phyloP scores from a whole-genome alignment of 192 early-diverging fungal genomes.

The Entrophospora sp. region DNA sequence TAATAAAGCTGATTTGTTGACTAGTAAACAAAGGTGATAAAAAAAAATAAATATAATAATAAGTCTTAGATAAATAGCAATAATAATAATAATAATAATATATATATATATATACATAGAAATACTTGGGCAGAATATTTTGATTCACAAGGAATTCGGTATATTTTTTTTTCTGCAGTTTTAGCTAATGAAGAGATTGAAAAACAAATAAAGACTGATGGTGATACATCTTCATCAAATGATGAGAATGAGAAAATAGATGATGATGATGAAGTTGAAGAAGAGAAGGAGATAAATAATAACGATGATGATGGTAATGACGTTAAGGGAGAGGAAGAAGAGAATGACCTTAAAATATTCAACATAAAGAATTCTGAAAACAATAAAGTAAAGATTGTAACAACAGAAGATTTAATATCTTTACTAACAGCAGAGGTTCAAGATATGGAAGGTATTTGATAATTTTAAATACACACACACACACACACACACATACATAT shows the following conservation, averaged over 20 bases:
- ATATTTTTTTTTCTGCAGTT: conserved; percentile 92
- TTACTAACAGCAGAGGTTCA: conserved; percentile 41
- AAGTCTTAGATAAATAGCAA: background rate
- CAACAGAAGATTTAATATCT: conserved; percentile 42
- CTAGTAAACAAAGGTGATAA: conserved; percentile 63
- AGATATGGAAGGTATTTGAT: conserved; percentile 38
- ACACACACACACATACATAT: background rate
- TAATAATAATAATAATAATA: background rate
- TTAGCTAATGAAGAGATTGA: conserved; percentile 35
- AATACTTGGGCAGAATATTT: conserved; percentile 85
- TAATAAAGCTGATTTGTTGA: conserved; percentile 99
- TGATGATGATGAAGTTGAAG: too few relatives aligned
- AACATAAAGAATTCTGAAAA: conserved; percentile 41
- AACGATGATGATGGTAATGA: conserved; percentile 4
- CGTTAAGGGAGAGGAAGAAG: conserved; percentile 27
- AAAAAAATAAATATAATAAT: background rate
- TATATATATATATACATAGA: too few relatives aligned
- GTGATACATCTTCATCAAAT: conserved; percentile 6
- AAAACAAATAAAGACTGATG: background rate
- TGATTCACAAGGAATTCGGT: conserved; percentile 68
- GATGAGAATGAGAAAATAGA: too few relatives aligned
- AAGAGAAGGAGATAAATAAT: conserved; percentile 20
- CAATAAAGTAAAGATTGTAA: conserved; percentile 42
- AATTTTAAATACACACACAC: too few relatives aligned
- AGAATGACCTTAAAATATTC: conserved; percentile 26